Evolutionary conservation across 257 asterid species (phyloP).

Genomic region (Marsdenia floribunda): DNA sequence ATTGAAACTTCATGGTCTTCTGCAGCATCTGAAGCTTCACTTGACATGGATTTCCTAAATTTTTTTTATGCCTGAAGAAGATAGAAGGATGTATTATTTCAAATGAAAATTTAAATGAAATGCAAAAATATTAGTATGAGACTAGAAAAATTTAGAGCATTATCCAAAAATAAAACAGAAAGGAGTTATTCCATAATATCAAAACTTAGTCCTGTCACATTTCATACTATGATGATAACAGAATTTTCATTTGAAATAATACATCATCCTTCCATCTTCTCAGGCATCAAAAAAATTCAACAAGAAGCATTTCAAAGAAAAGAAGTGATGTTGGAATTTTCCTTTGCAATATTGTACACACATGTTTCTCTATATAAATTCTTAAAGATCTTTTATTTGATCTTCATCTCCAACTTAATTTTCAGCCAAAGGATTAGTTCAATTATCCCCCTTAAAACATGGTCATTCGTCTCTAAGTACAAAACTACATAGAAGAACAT

Average conservation of each 20-base stretch:
- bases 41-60: too few species aligned
- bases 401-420: background rate
- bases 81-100: background rate
- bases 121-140: background rate
- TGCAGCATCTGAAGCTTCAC: background rate
- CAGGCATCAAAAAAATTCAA: too few species aligned
- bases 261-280: too few species aligned
- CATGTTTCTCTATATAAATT: background rate
- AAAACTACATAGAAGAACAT: too few species aligned
- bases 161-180: background rate
- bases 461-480: too few species aligned
- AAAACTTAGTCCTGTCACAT: background rate
- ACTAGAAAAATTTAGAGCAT: background rate
- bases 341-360: background rate
- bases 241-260: too few species aligned
- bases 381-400: background rate
- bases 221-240: background rate
- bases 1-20: slow-evolving; percentile 44
- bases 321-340: background rate
- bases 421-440: background rate
- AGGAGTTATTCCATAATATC: background rate
- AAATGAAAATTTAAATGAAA: background rate
- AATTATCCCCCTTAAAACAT: background rate
- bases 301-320: background rate
- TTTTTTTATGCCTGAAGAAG: slow-evolving; percentile 57